These are phyloP conservation scores for Mucor circinelloides DNA, from an alignment of 371 early-diverging fungal genomes.

Conservation along the genomic window DNA sequence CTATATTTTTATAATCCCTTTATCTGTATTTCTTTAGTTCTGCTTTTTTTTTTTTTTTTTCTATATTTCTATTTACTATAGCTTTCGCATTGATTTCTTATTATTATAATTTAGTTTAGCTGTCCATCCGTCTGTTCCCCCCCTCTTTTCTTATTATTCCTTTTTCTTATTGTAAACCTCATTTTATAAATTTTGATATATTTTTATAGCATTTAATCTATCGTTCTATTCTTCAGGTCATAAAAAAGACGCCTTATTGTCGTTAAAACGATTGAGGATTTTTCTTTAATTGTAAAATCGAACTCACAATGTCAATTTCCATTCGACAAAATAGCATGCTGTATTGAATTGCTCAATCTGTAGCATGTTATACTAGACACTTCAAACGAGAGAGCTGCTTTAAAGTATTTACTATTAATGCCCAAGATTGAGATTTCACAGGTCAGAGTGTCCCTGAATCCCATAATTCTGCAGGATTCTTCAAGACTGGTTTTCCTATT, in stretches of 20 bases:
- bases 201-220: not conserved
- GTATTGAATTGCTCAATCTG: too few species aligned
- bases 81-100: not conserved
- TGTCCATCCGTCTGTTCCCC: not conserved
- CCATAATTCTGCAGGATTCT: not conserved
- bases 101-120: not conserved
- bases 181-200: not conserved
- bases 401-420: too few species aligned
- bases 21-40: not conserved
- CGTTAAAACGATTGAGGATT: not conserved
- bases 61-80: not conserved
- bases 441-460: not conserved
- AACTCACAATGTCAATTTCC: too few species aligned
- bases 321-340: too few species aligned
- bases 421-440: too few species aligned
- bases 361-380: too few species aligned
- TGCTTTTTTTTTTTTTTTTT: constrained; percentile 1
- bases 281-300: not conserved
- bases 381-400: too few species aligned
- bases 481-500: constrained; percentile 3
- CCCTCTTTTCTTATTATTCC: not conserved
- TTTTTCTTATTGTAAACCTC: not conserved
- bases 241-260: not conserved
- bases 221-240: not conserved
- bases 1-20: not conserved